Evolutionary conservation across 306 rosid genomes (phyloP).

Genomic region (Cucurbita ficifolia): DNA sequence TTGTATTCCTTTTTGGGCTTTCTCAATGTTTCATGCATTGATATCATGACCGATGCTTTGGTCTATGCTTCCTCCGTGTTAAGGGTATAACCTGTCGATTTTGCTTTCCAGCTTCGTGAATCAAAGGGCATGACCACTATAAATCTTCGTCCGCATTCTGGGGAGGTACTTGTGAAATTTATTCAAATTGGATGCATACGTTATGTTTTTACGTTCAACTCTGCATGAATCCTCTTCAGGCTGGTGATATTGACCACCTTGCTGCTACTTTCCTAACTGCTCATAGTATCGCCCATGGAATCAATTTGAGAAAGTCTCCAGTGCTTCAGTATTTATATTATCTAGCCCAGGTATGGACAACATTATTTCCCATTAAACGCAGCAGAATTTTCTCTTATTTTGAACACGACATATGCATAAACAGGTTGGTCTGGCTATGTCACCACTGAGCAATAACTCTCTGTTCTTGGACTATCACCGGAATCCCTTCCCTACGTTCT

Average conservation of each 20-base stretch:
- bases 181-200: not conserved
- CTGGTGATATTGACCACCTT: conserved; percentile 98
- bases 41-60: not conserved
- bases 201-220: conserved; percentile 6
- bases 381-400: not conserved
- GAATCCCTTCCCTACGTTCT: conserved; percentile 80
- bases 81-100: not conserved
- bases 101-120: conserved; percentile 78
- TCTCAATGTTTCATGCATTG: not conserved
- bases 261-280: conserved; percentile 84
- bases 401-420: not conserved
- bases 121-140: conserved; percentile 90
- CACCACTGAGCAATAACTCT: conserved; percentile 94
- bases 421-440: conserved; percentile 96
- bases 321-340: conserved; percentile 88
- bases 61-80: not conserved
- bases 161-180: conserved; percentile 51
- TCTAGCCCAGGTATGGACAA: conserved; percentile 59
- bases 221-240: conserved; percentile 34
- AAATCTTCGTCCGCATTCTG: conserved; percentile 95
- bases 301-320: conserved; percentile 86
- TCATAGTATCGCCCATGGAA: conserved; percentile 88
- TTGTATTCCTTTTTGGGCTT: not conserved
- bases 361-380: not conserved
- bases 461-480: conserved; percentile 92